Base-by-base conservation (phyloP, 306 rosid species). In the Acacia crassicarpa region DNA sequence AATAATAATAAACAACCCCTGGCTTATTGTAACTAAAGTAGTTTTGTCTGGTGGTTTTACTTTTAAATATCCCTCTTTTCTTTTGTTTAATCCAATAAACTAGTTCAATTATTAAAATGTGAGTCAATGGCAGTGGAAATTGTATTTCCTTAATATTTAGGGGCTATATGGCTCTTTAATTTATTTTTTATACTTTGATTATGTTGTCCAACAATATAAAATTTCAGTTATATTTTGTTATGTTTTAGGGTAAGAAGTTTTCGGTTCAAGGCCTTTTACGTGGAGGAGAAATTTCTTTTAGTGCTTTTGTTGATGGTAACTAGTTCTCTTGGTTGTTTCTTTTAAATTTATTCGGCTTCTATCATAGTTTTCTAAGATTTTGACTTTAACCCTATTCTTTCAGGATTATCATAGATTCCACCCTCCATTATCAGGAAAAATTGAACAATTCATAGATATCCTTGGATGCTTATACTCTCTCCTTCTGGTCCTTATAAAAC, bases 231-330 rank as follows among this genome's bases (percentile, higher is more conserved):
- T 82, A 58, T n/a, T 23, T 80, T 80, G 68, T 58, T 80, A 76
- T 73, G 82, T 63, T 30, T 48, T 84, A 95, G 99, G 98, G 99
- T 81, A 86, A 91, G 44, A 95, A 93, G 86, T 95, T 95, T 89
- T 95, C 99, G 32, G 77, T 95, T 85, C 92, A 87, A 80, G 99
- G 98, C 75, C 97, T 95, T 79, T 71, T 95, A n/a, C n/a, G n/a
- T n/a, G n/a, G n/a, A n/a, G n/a, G n/a, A n/a, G n/a, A 91, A 80
- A 58, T 86, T 48, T 67, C 84, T 87, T 88, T 95, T 1, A 76
- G 79, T 79, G 80, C 92, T 88, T 95, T 93, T 83, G 84, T 49
- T 84, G 89, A 90, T 85, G 99, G 99, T n/a, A n/a, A n/a, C n/a
- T n/a, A n/a, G 98, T 95, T 87, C 72, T 80, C 12, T 56, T 61